Conservation (phyloP, 129 eudicot genomes). For the Centella asiatica region DNA sequence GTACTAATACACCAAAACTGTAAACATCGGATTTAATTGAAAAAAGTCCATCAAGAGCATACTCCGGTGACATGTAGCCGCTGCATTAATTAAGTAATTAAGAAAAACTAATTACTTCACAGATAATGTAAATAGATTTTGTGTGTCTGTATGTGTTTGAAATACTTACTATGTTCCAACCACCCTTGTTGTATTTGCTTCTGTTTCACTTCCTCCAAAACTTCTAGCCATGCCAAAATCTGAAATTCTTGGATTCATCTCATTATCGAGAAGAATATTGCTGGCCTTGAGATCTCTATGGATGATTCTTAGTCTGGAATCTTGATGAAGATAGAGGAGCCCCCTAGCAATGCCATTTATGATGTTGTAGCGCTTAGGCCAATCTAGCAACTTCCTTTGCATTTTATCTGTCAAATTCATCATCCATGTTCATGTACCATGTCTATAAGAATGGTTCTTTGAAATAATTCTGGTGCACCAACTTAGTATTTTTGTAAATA, state of each 20-base stretch:
- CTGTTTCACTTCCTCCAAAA: neutral
- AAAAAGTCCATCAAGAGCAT: constrained; percentile 39
- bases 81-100: constrained; percentile 10
- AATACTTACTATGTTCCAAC: constrained; percentile 8
- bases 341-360: constrained; percentile 4
- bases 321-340: constrained; percentile 3
- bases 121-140: neutral
- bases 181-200: constrained; percentile 6
- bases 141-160: neutral
- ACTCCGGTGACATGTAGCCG: constrained; percentile 53
- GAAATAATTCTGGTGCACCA: no score
- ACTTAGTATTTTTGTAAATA: no score
- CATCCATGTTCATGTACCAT: neutral
- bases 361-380: constrained; percentile 4
- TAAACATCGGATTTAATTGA: constrained; percentile 47
- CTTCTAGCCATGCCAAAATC: constrained; percentile 7
- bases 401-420: neutral
- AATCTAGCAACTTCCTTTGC: neutral
- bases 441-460: no score
- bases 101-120: neutral
- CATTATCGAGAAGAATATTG: constrained; percentile 6
- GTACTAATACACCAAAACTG: constrained; percentile 48
- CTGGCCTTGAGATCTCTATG: constrained; percentile 9
- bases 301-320: constrained; percentile 5
- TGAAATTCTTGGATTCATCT: constrained; percentile 6